Evolutionary conservation across 495 filamentous ascomycete species (phyloP).

Genomic region (Podospora australis): DNA sequence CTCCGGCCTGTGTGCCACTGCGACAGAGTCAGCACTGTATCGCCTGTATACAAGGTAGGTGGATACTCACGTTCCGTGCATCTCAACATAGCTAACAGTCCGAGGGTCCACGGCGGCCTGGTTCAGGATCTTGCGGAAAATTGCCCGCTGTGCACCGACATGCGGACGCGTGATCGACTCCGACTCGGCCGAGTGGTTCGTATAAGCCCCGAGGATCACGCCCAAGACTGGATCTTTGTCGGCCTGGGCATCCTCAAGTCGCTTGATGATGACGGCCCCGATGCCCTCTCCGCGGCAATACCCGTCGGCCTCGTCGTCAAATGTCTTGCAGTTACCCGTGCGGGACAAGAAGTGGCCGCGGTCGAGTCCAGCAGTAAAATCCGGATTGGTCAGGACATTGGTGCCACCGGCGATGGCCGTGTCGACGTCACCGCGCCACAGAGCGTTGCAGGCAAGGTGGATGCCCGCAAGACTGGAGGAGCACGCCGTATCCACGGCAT

Average conservation of each 20-base stretch:
- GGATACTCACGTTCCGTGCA: constrained; percentile 87
- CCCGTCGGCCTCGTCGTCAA: constrained; percentile 64
- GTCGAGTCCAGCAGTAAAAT: constrained; percentile 70
- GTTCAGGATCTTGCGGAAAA: constrained; percentile 57
- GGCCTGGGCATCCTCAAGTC: constrained; percentile 62
- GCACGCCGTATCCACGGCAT: constrained; percentile 81
- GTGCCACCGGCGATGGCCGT: constrained; percentile 76
- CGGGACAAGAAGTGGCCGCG: constrained; percentile 71
- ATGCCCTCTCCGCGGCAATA: constrained; percentile 68
- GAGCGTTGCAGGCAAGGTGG: constrained; percentile 71
- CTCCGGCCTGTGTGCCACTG: constrained; percentile 74
- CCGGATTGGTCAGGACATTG: constrained; percentile 66
- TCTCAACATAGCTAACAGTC: constrained; percentile 69
- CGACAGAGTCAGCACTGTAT: too few species aligned
- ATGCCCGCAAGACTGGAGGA: constrained; percentile 73
- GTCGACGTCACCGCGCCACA: constrained; percentile 71
- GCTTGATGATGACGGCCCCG: constrained; percentile 61
- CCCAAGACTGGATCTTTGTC: constrained; percentile 68
- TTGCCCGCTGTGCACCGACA: constrained; percentile 55
- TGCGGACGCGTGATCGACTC: constrained; percentile 70
- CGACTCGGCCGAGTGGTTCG: constrained; percentile 66
- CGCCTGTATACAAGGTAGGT: too few species aligned
- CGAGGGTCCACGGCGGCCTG: constrained; percentile 57
- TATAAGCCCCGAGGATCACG: constrained; percentile 54
- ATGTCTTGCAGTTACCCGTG: constrained; percentile 71